Base-by-base conservation (phyloP, 2,329 filamentous ascomycete species). In the Chrysoporthe austroafricana region DNA sequence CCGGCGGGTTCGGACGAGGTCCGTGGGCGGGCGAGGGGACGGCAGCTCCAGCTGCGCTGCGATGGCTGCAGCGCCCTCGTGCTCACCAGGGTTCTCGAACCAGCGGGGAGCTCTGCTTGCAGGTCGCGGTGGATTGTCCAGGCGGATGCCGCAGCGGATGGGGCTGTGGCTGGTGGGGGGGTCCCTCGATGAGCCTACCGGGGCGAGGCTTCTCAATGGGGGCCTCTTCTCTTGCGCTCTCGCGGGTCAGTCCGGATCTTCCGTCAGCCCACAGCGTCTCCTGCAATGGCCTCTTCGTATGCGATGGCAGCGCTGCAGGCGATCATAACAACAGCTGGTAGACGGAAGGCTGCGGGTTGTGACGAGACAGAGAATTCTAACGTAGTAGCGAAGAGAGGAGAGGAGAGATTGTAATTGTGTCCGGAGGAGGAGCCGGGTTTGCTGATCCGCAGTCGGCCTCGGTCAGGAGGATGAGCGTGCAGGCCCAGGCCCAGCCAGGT, bases 261-360 rank as follows among this genome's bases (percentile, higher is more conserved):
- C 43, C 58, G 42, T 61, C 58, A 61, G 13, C 58, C 58, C 9
- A 48, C 58, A 61, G 58, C 58, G 58, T 46, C 58, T 61, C 58
- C 58, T 9, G 42, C 58, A 34, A 61, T 61, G 42, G 26, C 58
- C 58, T 61, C 42, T 39, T 61, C 58, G 58, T 46, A 21, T 61
- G 32, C 58, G 42, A 44, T 44, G 4, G 13, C n/a, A n/a, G 43
- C 42, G 42, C 26, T 43, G 58, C 58, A 61, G 58, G 42, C 16
- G 58, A 26, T 46, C 58, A 61, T 61, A 61, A 44, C 58, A 43
- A 34, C 58, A 61, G 42, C 11, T 42, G n/a, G 42, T 44, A 39
- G 26, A 26, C 26, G 26, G 26, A 26, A n/a, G 21, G 26, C 39
- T 26, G 21, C 26, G 2, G 21, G 9, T 8, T 43, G 3, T 26